These are phyloP conservation scores for Fusarium coicis DNA, from an alignment of 2,329 filamentous ascomycete species.

Conservation along the genomic window DNA sequence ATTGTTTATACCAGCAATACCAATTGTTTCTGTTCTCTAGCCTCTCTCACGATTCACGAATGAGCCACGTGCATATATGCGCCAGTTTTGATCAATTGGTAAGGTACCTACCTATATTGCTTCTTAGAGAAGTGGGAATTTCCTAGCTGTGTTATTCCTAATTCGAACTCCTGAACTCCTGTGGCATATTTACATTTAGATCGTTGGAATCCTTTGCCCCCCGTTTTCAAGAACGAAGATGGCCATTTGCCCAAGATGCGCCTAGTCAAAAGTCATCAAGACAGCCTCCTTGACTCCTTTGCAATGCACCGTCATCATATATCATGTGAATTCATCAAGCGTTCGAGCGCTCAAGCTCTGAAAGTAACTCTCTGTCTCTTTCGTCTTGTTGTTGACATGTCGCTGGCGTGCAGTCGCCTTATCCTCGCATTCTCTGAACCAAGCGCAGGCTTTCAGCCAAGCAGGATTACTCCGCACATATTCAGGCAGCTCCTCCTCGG, in stretches of 20 bases:
- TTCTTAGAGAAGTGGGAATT: neutral
- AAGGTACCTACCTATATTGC: neutral
- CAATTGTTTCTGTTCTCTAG: slow-evolving; percentile 35
- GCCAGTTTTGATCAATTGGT: no score
- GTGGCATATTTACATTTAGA: neutral
- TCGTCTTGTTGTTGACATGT: slow-evolving; percentile 26
- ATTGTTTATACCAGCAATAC: slow-evolving; percentile 43
- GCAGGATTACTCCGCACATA: slow-evolving; percentile 56
- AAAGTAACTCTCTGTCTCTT: slow-evolving; percentile 40
- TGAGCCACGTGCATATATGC: neutral
- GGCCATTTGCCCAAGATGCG: neutral
- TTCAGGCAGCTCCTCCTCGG: slow-evolving; percentile 55
- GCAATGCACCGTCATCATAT: neutral
- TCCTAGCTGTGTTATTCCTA: neutral
- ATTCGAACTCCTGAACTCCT: neutral
- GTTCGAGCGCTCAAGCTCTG: neutral
- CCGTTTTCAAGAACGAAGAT: neutral
- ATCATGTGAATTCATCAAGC: neutral
- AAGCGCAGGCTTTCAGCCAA: slow-evolving; percentile 57
- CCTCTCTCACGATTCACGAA: neutral
- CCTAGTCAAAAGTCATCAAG: neutral
- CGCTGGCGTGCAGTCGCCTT: slow-evolving; percentile 12
- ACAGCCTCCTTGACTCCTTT: neutral
- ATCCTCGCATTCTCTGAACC: slow-evolving; percentile 49
- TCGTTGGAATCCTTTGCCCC: neutral